A percentile compares a stretch with the other conserved stretches of the same genome.
phyloP scores from a whole-genome alignment of 306 rosid species.

The Hylodesmum podocarpum region DNA sequence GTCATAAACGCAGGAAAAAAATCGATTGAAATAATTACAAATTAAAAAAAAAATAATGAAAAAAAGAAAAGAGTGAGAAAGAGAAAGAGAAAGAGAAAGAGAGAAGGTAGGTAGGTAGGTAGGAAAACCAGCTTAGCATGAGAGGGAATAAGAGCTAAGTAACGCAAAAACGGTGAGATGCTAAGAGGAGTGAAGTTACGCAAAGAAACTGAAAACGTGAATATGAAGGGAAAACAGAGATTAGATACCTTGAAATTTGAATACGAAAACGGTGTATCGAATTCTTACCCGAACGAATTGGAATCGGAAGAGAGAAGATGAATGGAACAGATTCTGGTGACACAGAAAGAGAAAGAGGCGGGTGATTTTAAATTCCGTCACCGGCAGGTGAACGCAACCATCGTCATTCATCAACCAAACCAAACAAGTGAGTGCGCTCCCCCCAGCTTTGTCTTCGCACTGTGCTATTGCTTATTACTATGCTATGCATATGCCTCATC shows the following conservation, averaged over 20 bases:
- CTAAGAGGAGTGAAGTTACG: not conserved
- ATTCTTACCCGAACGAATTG: slow-evolving; percentile 44
- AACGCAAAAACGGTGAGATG: too few relatives aligned
- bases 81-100: not conserved
- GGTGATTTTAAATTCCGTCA: slow-evolving; percentile 51
- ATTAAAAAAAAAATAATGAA: not conserved
- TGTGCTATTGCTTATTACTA: slow-evolving; percentile 4
- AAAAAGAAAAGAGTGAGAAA: not conserved
- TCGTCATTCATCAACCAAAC: slow-evolving; percentile 42
- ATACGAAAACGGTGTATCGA: slow-evolving; percentile 14
- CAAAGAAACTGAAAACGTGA: not conserved
- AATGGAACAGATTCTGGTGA: slow-evolving; percentile 25
- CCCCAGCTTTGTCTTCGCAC: not conserved
- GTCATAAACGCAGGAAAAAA: not conserved
- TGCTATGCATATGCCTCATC: not conserved
- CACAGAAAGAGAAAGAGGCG: slow-evolving; percentile 34
- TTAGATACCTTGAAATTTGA: not conserved
- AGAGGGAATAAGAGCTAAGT: not conserved
- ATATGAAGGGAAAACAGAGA: slow-evolving; percentile 15
- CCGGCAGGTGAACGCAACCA: slow-evolving; percentile 58
- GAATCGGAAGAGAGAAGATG: slow-evolving; percentile 40
- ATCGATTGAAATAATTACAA: not conserved
- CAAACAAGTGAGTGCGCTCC: slow-evolving; percentile 46
- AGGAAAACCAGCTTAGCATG: not conserved
- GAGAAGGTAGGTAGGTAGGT: slow-evolving; percentile 4